Conservation (phyloP, 768 basidiomycete genomes). For the Trametopsis cervina region DNA sequence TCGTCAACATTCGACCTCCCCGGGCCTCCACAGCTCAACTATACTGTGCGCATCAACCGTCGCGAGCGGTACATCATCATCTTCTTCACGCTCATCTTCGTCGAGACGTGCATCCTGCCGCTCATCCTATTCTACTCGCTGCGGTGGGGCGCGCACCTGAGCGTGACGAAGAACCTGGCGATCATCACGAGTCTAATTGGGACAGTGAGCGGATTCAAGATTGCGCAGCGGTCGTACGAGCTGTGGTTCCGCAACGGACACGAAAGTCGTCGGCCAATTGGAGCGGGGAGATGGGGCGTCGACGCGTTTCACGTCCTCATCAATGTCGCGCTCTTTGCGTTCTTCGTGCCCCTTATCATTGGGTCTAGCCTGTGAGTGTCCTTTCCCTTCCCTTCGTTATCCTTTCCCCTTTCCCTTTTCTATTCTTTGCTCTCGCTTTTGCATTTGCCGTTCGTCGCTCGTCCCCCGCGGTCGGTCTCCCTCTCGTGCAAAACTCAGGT, state of each 20-base stretch:
- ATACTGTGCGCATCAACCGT: constrained; percentile 16
- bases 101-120: constrained; percentile 25
- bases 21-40: constrained; percentile 22
- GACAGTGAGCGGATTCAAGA: constrained; percentile 24
- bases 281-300: constrained; percentile 22
- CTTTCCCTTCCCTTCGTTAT: background rate
- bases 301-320: constrained; percentile 22
- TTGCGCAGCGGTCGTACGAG: constrained; percentile 20
- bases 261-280: constrained; percentile 21
- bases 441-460: too few relatives aligned
- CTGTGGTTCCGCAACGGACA: constrained; percentile 20
- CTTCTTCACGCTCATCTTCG: constrained; percentile 23
- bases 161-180: constrained; percentile 24
- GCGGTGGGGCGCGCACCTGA: constrained; percentile 24
- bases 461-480: too few relatives aligned
- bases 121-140: constrained; percentile 26
- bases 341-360: constrained; percentile 24
- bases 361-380: constrained; percentile 24
- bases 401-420: too few relatives aligned
- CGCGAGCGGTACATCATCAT: constrained; percentile 20
- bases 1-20: background rate
- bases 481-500: too few relatives aligned
- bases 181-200: constrained; percentile 27
- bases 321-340: constrained; percentile 17
- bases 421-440: too few relatives aligned